A percentile compares a stretch with the other conserved stretches of the same genome.
These are phyloP conservation scores for Alopecurus myosuroides DNA, from an alignment of 176 grass and related monocot genomes.

Conservation along the genomic window DNA sequence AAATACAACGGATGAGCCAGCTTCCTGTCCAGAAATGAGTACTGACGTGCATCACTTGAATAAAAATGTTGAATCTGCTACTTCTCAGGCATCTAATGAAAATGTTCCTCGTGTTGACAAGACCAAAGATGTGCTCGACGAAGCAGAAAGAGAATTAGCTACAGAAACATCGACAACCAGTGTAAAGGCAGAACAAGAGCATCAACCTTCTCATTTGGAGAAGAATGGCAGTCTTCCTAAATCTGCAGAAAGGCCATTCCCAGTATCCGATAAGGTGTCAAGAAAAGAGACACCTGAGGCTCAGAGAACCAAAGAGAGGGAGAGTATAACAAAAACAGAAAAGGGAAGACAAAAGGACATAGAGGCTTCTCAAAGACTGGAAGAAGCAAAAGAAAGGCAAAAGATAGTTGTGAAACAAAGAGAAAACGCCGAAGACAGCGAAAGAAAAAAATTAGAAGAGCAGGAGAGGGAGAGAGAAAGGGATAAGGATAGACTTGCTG, in stretches of 20 bases:
- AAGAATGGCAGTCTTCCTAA: conserved; percentile 7
- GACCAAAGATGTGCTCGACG: neutral
- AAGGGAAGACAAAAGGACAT: conserved; percentile 37
- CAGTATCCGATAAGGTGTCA: conserved; percentile 15
- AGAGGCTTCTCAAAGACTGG: conserved; percentile 27
- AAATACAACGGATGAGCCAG: conserved; percentile 1
- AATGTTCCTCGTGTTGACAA: conserved; percentile 3
- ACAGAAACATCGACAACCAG: conserved; percentile 9
- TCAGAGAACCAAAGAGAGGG: conserved; percentile 40
- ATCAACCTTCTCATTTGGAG: conserved; percentile 17
- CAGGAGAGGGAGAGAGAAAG: conserved; percentile 76
- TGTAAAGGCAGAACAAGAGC: neutral
- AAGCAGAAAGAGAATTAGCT: conserved; percentile 17
- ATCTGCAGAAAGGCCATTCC: conserved; percentile 21
- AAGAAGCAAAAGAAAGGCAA: conserved; percentile 56
- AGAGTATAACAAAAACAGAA: conserved; percentile 27
- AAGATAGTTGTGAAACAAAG: conserved; percentile 45
- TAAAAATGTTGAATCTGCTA: conserved; percentile 5
- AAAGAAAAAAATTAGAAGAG: conserved; percentile 49
- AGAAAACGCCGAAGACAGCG: conserved; percentile 45
- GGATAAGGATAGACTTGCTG: conserved; percentile 74
- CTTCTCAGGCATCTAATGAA: conserved; percentile 10
- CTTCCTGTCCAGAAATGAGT: conserved; percentile 20
- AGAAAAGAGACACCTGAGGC: conserved; percentile 28
- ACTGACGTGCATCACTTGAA: neutral